Evolutionary conservation across 345 rosid species (phyloP), one percentile per base, ranked within the genome.

Genomic region (Isatis tinctoria): DNA sequence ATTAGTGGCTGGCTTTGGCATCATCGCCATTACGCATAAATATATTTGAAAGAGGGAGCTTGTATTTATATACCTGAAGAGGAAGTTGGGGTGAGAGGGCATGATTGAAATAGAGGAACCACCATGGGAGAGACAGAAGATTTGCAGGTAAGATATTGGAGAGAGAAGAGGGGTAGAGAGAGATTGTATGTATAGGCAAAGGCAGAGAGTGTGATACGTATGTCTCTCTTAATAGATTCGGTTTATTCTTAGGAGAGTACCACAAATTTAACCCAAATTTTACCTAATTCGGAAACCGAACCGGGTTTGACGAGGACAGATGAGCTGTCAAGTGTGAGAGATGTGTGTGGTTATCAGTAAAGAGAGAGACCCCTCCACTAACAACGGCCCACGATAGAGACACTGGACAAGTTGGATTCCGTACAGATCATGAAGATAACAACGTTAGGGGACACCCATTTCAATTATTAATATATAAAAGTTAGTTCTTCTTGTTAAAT

Each of bases 11-110:
- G 28, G 39, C 35, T 58, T 57, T 10, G 13, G 17, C 35, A 26
- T 17, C 14, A 67, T 2, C 44, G 48, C 63, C 69, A 60, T 40
- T 58, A 41, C 11, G 35, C 6, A 32, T 6, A 32, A 30, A 32
- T 0, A 32, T 30, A 26, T 26, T 26, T 1, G 6, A 30, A 14
- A 2, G n/a, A 24, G 20, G 1, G 39, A 10, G 47, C 17, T 12
- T 10, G 28, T 8, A 27, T 13, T 16, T 7, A 1, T 35, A 35
- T 9, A 13, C 77, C 74, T 73, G 78, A 62, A 67, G 70, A 73
- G 73, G 78, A 73, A 73, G 59, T 66, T 66, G 60, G 64, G 7
- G 37, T 73, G 74, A 73, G 81, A 73, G 70, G 81, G 81, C 81
- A 78, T 78, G 78, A 73, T 73, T 44, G 81, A 51, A 78, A 14